Conservation (phyloP, 768 basidiomycete species). For the Phylloporus sp. region DNA sequence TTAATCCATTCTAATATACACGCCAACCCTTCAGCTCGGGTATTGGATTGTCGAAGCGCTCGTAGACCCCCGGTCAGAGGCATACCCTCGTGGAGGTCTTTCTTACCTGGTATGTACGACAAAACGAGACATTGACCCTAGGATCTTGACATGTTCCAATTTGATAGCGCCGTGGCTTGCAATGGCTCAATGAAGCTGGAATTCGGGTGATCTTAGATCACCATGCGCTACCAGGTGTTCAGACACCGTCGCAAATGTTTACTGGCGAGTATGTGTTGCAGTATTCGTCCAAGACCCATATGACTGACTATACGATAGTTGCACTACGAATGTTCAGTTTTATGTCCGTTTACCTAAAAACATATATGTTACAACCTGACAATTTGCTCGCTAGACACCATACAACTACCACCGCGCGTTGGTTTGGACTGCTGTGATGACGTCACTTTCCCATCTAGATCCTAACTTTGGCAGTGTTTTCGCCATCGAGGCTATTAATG, state of each 20-base stretch:
- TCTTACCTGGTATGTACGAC: constrained; percentile 48
- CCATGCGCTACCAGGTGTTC: constrained; percentile 70
- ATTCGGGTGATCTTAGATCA: constrained; percentile 68
- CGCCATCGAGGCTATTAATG: constrained; percentile 73
- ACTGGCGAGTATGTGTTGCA: constrained; percentile 52
- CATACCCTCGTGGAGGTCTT: constrained; percentile 69
- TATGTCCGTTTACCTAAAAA: constrained; percentile 46
- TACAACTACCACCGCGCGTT: constrained; percentile 75
- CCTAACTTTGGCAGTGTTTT: constrained; percentile 62
- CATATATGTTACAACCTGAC: constrained; percentile 1
- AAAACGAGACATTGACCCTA: not conserved
- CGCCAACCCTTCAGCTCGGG: constrained; percentile 50
- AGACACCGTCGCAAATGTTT: constrained; percentile 57
- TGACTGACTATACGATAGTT: constrained; percentile 37
- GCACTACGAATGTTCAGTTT: constrained; percentile 66
- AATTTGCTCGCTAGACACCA: constrained; percentile 39
- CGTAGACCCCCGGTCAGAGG: constrained; percentile 58
- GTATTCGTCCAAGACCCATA: not conserved
- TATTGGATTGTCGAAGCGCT: constrained; percentile 80
- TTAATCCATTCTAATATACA: not conserved
- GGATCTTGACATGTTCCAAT: not conserved
- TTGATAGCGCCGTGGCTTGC: constrained; percentile 56
- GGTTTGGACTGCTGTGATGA: constrained; percentile 81
- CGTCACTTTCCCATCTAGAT: constrained; percentile 65
- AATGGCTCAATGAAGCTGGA: constrained; percentile 55